Base-by-base conservation (phyloP, 495 filamentous ascomycete species). In the Tuber umbilicatum region DNA sequence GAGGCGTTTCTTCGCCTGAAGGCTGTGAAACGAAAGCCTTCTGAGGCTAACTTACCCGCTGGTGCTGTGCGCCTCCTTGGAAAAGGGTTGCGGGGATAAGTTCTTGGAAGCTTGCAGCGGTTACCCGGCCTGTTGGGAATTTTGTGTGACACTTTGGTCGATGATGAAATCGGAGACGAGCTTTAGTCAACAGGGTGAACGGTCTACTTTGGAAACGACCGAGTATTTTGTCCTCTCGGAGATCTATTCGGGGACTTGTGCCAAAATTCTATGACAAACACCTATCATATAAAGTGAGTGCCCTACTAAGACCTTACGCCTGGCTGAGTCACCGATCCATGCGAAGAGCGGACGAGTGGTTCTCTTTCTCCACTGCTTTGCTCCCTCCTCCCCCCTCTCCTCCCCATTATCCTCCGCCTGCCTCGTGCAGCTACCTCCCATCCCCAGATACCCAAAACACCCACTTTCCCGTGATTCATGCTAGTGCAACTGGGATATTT, bases 41-140 rank as follows among this genome's bases (percentile, higher is more conserved):
- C 27, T 60, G 55, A 31, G 55, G n/a, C 55, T 55, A 6, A 5
- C 39, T 40, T 2, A n/a, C n/a, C 39, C 9, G 9, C 39, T 40
- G 39, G 39, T 40, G 39, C 39, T 40, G 39, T 40, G 39, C 1
- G 39, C 39, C 39, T 40, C 39, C 45, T 1, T 21, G 1, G 9
- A 3, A 4, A 27, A 60, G 27, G 27, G n/a, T 16, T 31, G 55
- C 55, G n/a, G 31, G 27, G 12, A 0, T 64, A 2, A 1, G 14
- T 16, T 64, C 55, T 64, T 55, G 50, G 10, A n/a, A 55, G 9
- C 23, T 27, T 64, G 27, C n/a, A 31, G 27, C 55, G 55, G 55
- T 64, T 64, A 64, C 55, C 55, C 55, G 55, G 55, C 55, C 35
- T 64, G 55, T 64, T 35, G 55, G 55, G 55, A 64, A 35, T 2